Conservation (phyloP, 2,329 filamentous ascomycete species). For the Phaeosphaeria sp. region DNA sequence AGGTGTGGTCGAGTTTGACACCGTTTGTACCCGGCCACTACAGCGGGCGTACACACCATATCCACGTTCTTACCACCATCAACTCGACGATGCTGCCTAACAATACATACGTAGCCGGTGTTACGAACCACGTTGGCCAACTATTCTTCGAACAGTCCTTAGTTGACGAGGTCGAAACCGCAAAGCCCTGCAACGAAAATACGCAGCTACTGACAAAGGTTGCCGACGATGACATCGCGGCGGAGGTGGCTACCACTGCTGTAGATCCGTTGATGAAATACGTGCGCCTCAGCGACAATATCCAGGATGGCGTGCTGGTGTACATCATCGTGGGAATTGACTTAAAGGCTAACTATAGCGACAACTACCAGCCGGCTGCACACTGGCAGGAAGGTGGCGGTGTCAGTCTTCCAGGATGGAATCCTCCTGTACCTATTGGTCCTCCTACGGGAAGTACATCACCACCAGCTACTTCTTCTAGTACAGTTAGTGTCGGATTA, state of each 20-base stretch:
- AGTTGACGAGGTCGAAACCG: conserved; percentile 47
- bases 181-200: conserved; percentile 50
- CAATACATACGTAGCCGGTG: conserved; percentile 47
- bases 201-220: conserved; percentile 22
- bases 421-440: no score
- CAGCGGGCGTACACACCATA: conserved; percentile 33
- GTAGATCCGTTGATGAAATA: conserved; percentile 35
- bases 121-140: conserved; percentile 53
- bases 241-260: conserved; percentile 26
- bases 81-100: conserved; percentile 46
- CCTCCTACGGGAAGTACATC: no score
- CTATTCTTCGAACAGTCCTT: conserved; percentile 53
- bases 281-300: conserved; percentile 26
- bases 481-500: no score
- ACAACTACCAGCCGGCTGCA: conserved; percentile 26
- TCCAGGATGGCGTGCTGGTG: conserved; percentile 32
- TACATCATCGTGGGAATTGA: conserved; percentile 37
- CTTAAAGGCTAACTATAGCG: conserved; percentile 24
- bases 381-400: conserved; percentile 29
- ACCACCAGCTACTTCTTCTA: no score
- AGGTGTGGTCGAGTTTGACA: conserved; percentile 58
- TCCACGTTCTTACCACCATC: conserved; percentile 47
- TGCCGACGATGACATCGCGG: conserved; percentile 36
- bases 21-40: conserved; percentile 56
- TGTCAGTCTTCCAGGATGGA: neutral